phyloP scores from a whole-genome alignment of 768 basidiomycete genomes.

The Kwoniella sp. region DNA sequence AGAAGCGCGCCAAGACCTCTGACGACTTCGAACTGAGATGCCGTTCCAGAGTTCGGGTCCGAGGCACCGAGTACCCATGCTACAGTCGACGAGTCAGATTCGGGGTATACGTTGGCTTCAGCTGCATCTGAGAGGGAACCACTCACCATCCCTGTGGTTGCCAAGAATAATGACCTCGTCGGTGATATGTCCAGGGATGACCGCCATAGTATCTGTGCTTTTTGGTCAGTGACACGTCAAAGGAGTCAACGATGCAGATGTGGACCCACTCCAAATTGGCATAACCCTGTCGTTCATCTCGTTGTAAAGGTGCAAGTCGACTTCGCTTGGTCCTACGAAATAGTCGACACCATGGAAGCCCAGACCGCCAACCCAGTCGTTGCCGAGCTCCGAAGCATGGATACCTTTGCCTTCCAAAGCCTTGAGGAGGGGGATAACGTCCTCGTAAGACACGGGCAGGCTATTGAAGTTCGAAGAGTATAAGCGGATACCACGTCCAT shows the following conservation, averaged over 20 bases:
- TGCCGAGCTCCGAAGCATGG: slow-evolving; percentile 44
- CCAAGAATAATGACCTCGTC: slow-evolving; percentile 87
- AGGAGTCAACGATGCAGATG: slow-evolving; percentile 60
- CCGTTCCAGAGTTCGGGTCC: slow-evolving; percentile 68
- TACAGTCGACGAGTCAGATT: not conserved
- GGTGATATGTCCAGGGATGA: slow-evolving; percentile 48
- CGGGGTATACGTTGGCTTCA: slow-evolving; percentile 29
- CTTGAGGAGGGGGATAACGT: slow-evolving; percentile 70
- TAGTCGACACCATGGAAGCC: slow-evolving; percentile 55
- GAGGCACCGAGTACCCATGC: slow-evolving; percentile 71
- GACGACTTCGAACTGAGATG: slow-evolving; percentile 74
- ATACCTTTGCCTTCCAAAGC: slow-evolving; percentile 60
- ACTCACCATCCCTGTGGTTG: slow-evolving; percentile 79
- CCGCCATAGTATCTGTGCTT: slow-evolving; percentile 45
- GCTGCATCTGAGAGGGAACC: not conserved
- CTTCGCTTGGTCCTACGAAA: slow-evolving; percentile 59
- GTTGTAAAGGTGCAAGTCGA: slow-evolving; percentile 65
- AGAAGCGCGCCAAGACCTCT: slow-evolving; percentile 72
- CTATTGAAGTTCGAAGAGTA: slow-evolving; percentile 62
- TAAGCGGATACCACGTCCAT: slow-evolving; percentile 45
- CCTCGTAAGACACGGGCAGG: slow-evolving; percentile 85
- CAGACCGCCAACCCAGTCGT: slow-evolving; percentile 56
- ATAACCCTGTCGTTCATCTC: slow-evolving; percentile 76
- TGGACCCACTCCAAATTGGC: slow-evolving; percentile 82
- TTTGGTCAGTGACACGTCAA: slow-evolving; percentile 8